Evolutionary conservation across 2,329 filamentous ascomycete species (phyloP), one percentile per base, ranked within the genome.

Genomic region (Bipolaris gigantea): DNA sequence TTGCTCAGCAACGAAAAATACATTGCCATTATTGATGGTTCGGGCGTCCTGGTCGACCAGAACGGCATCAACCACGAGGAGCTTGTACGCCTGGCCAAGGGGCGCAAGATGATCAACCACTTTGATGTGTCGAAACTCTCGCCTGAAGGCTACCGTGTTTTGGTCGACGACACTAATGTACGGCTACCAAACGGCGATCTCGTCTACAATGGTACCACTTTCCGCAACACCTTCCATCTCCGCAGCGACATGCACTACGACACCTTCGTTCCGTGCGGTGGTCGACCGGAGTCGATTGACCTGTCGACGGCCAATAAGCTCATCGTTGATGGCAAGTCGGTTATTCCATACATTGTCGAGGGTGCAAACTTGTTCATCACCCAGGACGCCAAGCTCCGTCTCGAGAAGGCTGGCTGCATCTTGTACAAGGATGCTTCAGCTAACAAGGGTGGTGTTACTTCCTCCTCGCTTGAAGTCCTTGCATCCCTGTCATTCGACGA

Each of bases 331-430:
- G 92, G 92, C 77, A 97, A 96, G 80, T 83, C 84, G 19, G 85
- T 83, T 10, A 89, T 99, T 56, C 92, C 93, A 0, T 99, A 95
- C 78, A 94, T 99, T 49, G 93, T 99, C 40, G 94, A 99, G 78
- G 94, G 94, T 48, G 94, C 94, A 76, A 99, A 97, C 75, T 82
- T 99, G 50, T 99, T 99, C 84, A 95, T 99, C 77, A 97, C 94
- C 0, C 94, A 99, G 76, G 94, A 99, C 69, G 93, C 93, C 66
- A 97, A 97, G 80, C 83, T 97, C 50, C 89, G 92, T 21, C 85
- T 99, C 13, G 94, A 99, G 79, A 88, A 91, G 66, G 92, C 93
- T n/a, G 94, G 94, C 56, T 95, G 91, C 71, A 86, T 97, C 66
- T 78, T 99, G 36, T 97, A 92, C 87, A 99, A 99, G 80, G 94